Evolutionary conservation across 169 alveolate genomes (phyloP).

Genomic region (Eimeria falciformis): DNA sequence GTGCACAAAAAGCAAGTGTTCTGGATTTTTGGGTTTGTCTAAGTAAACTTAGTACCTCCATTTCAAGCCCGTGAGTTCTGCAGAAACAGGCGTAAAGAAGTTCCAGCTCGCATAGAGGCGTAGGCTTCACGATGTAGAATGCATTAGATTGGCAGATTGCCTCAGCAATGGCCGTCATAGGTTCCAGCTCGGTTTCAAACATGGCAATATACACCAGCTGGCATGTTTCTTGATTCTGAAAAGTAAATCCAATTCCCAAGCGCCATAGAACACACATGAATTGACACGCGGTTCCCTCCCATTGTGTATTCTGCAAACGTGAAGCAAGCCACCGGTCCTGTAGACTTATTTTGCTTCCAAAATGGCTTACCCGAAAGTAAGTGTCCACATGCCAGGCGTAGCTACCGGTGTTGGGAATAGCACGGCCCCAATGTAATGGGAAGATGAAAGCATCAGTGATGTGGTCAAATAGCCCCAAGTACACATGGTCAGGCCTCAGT

Average conservation of each 20-base stretch:
- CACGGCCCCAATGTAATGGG: slow-evolving; percentile 81
- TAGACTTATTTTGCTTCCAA: not conserved
- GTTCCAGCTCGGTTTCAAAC: not conserved
- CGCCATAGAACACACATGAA: not conserved
- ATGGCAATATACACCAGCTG: slow-evolving; percentile 74
- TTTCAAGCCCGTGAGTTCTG: slow-evolving; percentile 73
- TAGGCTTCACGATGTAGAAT: slow-evolving; percentile 72
- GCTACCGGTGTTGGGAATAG: slow-evolving; percentile 84
- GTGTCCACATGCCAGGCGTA: slow-evolving; percentile 84
- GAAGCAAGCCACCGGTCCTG: not conserved
- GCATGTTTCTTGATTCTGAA: slow-evolving; percentile 29
- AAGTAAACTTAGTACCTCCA: slow-evolving; percentile 71
- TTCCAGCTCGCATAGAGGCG: slow-evolving; percentile 77
- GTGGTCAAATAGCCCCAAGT: slow-evolving; percentile 79
- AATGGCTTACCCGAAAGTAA: slow-evolving; percentile 38
- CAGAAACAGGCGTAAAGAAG: slow-evolving; percentile 76
- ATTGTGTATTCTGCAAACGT: too few species aligned
- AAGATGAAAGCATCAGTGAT: slow-evolving; percentile 63
- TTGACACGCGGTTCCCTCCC: too few species aligned
- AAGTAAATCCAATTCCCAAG: too few species aligned
- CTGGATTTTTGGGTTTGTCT: too few species aligned
- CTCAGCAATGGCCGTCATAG: not conserved
- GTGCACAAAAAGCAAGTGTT: not conserved
- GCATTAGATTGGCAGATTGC: slow-evolving; percentile 78
- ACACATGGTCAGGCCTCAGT: slow-evolving; percentile 77